These are phyloP conservation scores for Colletotrichum sp. DNA, from an alignment of 2,329 filamentous ascomycete genomes.

Conservation along the genomic window DNA sequence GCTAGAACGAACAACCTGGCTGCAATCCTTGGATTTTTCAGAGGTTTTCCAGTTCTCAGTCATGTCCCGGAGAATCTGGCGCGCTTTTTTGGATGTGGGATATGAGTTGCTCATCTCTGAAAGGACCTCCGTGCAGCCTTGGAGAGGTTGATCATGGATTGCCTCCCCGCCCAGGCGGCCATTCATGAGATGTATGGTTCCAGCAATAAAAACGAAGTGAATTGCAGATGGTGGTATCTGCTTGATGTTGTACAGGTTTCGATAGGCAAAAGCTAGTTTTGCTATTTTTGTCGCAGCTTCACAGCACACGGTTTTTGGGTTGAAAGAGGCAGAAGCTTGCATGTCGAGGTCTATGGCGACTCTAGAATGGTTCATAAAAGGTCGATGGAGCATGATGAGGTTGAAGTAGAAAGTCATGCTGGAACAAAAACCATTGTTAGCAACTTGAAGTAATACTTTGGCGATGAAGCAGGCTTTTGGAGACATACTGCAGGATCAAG, in stretches of 20 bases:
- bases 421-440: neutral
- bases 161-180: neutral
- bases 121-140: neutral
- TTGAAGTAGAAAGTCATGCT: constrained; percentile 9
- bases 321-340: neutral
- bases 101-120: neutral
- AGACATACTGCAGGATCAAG: neutral
- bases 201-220: constrained; percentile 4
- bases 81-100: neutral
- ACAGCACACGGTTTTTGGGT: neutral
- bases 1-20: neutral
- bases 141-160: neutral
- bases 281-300: neutral
- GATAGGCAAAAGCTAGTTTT: neutral
- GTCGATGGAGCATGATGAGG: constrained; percentile 2
- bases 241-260: neutral
- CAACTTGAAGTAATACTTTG: neutral
- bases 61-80: neutral
- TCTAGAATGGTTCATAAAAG: neutral
- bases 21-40: neutral
- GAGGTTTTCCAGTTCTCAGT: neutral
- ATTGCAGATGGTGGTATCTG: neutral
- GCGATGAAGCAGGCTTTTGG: neutral
- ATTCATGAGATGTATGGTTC: neutral
- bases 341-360: neutral